Percentiles rank a stretch among this genome's conserved stretches.
Conservation (phyloP, 2,329 filamentous ascomycete genomes). For the Cladophialophora yegresii region DNA sequence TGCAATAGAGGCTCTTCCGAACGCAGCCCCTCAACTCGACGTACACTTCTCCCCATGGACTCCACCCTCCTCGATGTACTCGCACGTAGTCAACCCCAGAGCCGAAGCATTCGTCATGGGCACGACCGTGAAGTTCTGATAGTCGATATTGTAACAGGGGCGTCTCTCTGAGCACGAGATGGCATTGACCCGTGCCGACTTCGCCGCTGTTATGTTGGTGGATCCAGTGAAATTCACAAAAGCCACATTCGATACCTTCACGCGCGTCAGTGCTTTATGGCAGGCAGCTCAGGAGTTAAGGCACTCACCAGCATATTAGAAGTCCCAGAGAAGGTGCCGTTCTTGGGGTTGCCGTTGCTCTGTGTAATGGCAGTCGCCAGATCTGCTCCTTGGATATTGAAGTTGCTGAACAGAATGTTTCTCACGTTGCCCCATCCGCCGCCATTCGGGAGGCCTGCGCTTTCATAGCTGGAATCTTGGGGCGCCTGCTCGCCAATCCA, state of each 20-base stretch:
- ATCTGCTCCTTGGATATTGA: slow-evolving; percentile 52
- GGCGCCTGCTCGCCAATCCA: slow-evolving; percentile 55
- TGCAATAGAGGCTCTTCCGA: not conserved
- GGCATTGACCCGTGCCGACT: not conserved
- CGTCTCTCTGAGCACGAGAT: not conserved
- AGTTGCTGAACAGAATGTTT: slow-evolving; percentile 57
- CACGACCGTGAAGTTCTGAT: not conserved
- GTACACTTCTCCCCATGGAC: not conserved
- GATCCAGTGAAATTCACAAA: not conserved
- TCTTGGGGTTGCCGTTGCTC: slow-evolving; percentile 49
- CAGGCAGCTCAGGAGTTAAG: not conserved
- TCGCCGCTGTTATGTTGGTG: not conserved
- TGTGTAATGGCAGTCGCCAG: slow-evolving; percentile 51
- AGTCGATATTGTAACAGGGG: not conserved
- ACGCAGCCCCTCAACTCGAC: not conserved
- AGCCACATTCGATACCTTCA: slow-evolving; percentile 1
- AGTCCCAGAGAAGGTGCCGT: slow-evolving; percentile 53
- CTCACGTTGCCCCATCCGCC: slow-evolving; percentile 57
- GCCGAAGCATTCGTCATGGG: not conserved
- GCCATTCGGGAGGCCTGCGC: slow-evolving; percentile 52
- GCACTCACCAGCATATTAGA: slow-evolving; percentile 53
- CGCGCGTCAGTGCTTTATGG: not conserved
- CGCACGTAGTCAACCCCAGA: not conserved
- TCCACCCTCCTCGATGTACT: not conserved
- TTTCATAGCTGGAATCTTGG: slow-evolving; percentile 55